Base-by-base conservation (phyloP, 2,329 filamentous ascomycete species). In the Acarospora socialis region DNA sequence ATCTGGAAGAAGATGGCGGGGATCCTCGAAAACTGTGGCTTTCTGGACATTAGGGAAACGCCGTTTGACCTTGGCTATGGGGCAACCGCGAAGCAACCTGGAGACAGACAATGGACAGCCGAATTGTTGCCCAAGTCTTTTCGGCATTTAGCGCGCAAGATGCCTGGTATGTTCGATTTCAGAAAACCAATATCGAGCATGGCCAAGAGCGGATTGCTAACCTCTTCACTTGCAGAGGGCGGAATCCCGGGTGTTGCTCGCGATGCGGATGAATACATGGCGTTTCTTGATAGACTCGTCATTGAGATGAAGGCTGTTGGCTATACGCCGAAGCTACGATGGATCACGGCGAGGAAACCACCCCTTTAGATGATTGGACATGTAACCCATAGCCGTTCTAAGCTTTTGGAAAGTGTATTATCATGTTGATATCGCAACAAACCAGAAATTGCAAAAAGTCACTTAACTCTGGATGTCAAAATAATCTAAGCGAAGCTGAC, bases 1-100 rank as follows among this genome's bases (percentile, higher is more conserved):
- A 31, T 31, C 9, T 16, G 15, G 8, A 14, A 19, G 18, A 13
- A 21, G 29, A 13, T 31, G 8, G 29, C 10, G 23, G 20, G 23
- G 8, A 5, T 31, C n/a, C 18, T 31, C 10, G 20, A 19, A 4
- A 12, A 19, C 21, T 17, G 13, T 12, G 20, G 20, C 15, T 31
- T 19, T 20, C 12, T 12, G 8, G 23, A 31, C 15, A 20, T 31
- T 21, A 12, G 12, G 16, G 20, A 31, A 20, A 21, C 7, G 5
- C 20, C 16, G n/a, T 31, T 31, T 21, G 29, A 19, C 15, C 29
- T 19, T 12, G 29, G 29, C 15, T 31, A 31, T 21, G 29, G 29
- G 12, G 29, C 29, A 6, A 19, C 20, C 10, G 29, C 29, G 4
- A 16, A 20, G 8, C 17, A 12, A n/a, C 29, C 17, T 14, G 17